Percentiles rank a stretch among this genome's conserved stretches.
phyloP scores from a whole-genome alignment of 1,284 basidiomycete genomes.

The Pisolithus thermaeus region DNA sequence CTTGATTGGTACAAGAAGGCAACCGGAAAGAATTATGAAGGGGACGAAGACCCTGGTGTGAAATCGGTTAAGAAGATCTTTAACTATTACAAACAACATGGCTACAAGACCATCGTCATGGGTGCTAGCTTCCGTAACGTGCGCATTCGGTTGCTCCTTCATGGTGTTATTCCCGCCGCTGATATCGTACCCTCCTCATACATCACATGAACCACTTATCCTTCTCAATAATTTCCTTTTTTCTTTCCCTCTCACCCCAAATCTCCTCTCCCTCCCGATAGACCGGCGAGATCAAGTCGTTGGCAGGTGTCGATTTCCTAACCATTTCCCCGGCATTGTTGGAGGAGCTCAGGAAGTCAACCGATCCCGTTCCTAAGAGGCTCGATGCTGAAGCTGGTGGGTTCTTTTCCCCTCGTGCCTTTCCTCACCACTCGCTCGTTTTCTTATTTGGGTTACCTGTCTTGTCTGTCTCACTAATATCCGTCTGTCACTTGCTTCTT shows the following conservation, averaged over 20 bases:
- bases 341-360: constrained; percentile 86
- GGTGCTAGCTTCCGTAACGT: constrained; percentile 98
- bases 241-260: constrained; percentile 2
- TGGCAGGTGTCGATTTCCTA: constrained; percentile 95
- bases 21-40: constrained; percentile 81
- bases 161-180: not conserved
- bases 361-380: constrained; percentile 76
- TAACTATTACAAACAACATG: constrained; percentile 99
- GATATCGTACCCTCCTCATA: not conserved
- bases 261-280: constrained; percentile 27
- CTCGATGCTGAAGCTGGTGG: constrained; percentile 67
- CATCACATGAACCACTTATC: too few relatives aligned
- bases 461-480: not conserved
- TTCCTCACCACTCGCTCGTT: too few relatives aligned
- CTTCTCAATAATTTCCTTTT: not conserved
- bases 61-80: constrained; percentile 93
- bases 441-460: too few relatives aligned
- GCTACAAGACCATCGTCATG: constrained; percentile 99
- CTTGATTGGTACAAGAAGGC: constrained; percentile 96
- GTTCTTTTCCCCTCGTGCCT: constrained; percentile 21
- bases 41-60: constrained; percentile 95
- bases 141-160: constrained; percentile 24
- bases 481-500: not conserved
- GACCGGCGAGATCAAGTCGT: constrained; percentile 88
- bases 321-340: constrained; percentile 91